Conservation (phyloP, 2,329 filamentous ascomycete genomes). For the Epichloe aotearoae region DNA sequence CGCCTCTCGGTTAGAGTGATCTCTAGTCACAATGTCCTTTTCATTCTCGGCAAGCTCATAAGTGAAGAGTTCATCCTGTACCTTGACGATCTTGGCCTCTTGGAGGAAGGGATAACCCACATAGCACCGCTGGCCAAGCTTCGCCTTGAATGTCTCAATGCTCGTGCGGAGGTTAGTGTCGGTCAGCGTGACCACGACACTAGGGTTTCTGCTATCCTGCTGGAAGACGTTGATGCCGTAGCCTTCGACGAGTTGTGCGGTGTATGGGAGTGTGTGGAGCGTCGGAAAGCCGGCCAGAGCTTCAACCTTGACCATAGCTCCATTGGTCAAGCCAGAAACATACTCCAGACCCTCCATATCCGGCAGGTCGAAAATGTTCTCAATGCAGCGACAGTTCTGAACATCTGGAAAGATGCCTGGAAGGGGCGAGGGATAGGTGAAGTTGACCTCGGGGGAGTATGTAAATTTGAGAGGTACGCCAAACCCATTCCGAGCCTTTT, state of each 20-base stretch:
- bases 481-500: slow-evolving; percentile 77
- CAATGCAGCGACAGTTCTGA: slow-evolving; percentile 73
- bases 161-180: slow-evolving; percentile 60
- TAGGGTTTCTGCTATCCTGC: slow-evolving; percentile 90
- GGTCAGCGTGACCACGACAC: slow-evolving; percentile 78
- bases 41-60: slow-evolving; percentile 60
- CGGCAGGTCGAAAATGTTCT: slow-evolving; percentile 93
- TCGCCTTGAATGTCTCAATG: slow-evolving; percentile 58
- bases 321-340: slow-evolving; percentile 69
- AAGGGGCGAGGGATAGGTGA: slow-evolving; percentile 75
- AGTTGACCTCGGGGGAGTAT: slow-evolving; percentile 67
- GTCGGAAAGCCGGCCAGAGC: slow-evolving; percentile 93
- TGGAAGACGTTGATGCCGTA: slow-evolving; percentile 94
- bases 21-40: slow-evolving; percentile 49
- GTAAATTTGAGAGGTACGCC: slow-evolving; percentile 89
- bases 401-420: slow-evolving; percentile 85
- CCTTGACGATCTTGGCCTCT: slow-evolving; percentile 77
- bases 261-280: slow-evolving; percentile 72
- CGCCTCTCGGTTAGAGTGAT: slow-evolving; percentile 65
- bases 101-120: slow-evolving; percentile 93
- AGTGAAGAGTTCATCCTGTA: slow-evolving; percentile 88
- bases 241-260: slow-evolving; percentile 53
- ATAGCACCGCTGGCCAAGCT: slow-evolving; percentile 74
- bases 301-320: slow-evolving; percentile 65
- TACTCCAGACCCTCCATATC: slow-evolving; percentile 82